Evolutionary conservation across 148 eudicot species (phyloP).

Genomic region (Polygonum maritimum): DNA sequence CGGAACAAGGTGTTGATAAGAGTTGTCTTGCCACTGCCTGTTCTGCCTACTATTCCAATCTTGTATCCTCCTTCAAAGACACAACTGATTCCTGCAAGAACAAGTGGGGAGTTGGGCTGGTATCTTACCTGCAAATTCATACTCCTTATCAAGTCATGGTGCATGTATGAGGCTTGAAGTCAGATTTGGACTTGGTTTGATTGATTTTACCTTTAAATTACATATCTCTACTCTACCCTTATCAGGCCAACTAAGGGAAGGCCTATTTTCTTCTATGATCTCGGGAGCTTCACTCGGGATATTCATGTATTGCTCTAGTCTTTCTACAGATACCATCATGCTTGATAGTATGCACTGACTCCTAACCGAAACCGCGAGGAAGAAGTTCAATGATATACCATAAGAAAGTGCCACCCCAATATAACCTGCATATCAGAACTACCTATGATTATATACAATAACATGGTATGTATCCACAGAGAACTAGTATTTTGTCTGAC

Average conservation of each 20-base stretch:
- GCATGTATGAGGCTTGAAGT: too few relatives aligned
- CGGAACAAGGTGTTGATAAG: slow-evolving; percentile 24
- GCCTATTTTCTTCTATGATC: slow-evolving; percentile 20
- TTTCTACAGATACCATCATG: slow-evolving; percentile 24
- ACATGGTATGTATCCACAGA: background rate
- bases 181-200: too few relatives aligned
- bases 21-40: slow-evolving; percentile 27
- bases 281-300: slow-evolving; percentile 37
- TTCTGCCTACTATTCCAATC: slow-evolving; percentile 39
- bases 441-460: background rate
- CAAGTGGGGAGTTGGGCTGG: slow-evolving; percentile 24
- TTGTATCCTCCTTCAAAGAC: slow-evolving; percentile 33
- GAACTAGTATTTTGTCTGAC: too few relatives aligned
- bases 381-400: slow-evolving; percentile 23
- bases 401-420: slow-evolving; percentile 32
- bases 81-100: slow-evolving; percentile 33
- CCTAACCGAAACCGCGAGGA: slow-evolving; percentile 16
- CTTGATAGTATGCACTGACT: slow-evolving; percentile 20
- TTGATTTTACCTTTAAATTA: slow-evolving; percentile 28
- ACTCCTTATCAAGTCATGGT: too few relatives aligned
- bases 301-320: slow-evolving; percentile 38
- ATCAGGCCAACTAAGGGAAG: slow-evolving; percentile 23
- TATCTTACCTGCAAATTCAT: slow-evolving; percentile 11
- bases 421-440: slow-evolving; percentile 18
- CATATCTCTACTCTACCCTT: slow-evolving; percentile 29